phyloP scores from a whole-genome alignment of 2,329 filamentous ascomycete species.

The Byssoonygena ceratinophila region DNA sequence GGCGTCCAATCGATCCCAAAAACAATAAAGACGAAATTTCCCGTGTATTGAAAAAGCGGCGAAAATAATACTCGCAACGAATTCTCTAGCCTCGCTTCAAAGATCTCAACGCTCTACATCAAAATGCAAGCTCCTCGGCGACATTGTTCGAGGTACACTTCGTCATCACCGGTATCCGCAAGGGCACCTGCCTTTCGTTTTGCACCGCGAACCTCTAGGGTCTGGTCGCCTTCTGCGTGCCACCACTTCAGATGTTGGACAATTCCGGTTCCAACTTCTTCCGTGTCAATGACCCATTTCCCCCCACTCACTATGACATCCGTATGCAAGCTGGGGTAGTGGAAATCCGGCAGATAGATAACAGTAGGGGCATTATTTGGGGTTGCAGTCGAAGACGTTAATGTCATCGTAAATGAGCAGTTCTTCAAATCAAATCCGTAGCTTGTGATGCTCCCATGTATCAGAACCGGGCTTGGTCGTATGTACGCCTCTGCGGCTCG shows the following conservation, averaged over 20 bases:
- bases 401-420: slow-evolving; percentile 63
- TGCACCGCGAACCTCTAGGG: slow-evolving; percentile 62
- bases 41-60: too few relatives aligned
- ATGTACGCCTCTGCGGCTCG: slow-evolving; percentile 90
- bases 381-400: slow-evolving; percentile 53
- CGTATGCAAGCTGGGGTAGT: slow-evolving; percentile 69
- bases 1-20: too few relatives aligned
- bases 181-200: slow-evolving; percentile 45
- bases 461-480: slow-evolving; percentile 67
- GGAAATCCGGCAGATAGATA: slow-evolving; percentile 79
- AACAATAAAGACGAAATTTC: too few relatives aligned
- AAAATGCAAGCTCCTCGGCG: slow-evolving; percentile 40
- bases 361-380: slow-evolving; percentile 61
- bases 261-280: slow-evolving; percentile 57
- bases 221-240: slow-evolving; percentile 79
- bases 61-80: neutral
- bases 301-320: slow-evolving; percentile 69
- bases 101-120: slow-evolving; percentile 33
- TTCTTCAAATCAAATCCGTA: slow-evolving; percentile 75
- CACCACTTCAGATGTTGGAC: slow-evolving; percentile 81
- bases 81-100: neutral
- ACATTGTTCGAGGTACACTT: slow-evolving; percentile 63
- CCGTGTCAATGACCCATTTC: slow-evolving; percentile 73
- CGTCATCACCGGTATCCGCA: slow-evolving; percentile 50
- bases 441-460: slow-evolving; percentile 58